Percentiles rank a stretch among this genome's conserved stretches.
Conservation (phyloP, 306 rosid species). For the Castanea crenata region DNA sequence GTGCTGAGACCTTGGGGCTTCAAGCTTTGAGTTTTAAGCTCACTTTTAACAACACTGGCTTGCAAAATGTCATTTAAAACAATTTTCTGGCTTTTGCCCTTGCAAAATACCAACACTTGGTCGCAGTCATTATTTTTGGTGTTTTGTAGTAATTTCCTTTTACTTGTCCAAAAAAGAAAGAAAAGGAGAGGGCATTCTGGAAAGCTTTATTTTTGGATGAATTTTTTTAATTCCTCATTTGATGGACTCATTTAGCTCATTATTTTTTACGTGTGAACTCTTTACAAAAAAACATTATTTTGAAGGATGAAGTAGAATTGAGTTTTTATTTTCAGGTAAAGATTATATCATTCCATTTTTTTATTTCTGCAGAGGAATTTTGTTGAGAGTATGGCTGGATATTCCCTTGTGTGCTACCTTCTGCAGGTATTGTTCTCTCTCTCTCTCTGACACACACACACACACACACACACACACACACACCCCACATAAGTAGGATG, state of each 20-base stretch:
- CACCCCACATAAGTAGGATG: neutral
- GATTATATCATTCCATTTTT: constrained; percentile 14
- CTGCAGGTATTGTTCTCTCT: constrained; percentile 60
- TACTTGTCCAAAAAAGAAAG: neutral
- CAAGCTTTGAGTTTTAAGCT: too few relatives aligned
- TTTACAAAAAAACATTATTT: too few relatives aligned
- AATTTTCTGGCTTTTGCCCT: too few relatives aligned
- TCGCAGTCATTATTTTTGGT: neutral
- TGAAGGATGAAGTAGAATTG: neutral
- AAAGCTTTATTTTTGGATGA: neutral
- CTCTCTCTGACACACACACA: neutral
- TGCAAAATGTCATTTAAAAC: too few relatives aligned
- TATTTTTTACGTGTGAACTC: neutral
- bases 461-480: too few relatives aligned
- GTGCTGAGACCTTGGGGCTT: too few relatives aligned
- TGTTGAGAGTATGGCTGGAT: constrained; percentile 99
- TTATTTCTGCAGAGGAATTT: constrained; percentile 76
- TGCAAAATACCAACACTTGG: too few relatives aligned
- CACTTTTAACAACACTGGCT: too few relatives aligned
- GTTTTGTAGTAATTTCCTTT: neutral
- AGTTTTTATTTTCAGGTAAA: constrained; percentile 6
- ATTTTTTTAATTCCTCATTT: neutral
- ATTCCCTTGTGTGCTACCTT: constrained; percentile 97
- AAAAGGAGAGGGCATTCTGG: neutral
- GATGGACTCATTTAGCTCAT: too few relatives aligned